Evolutionary conservation across 2,329 filamentous ascomycete genomes (phyloP).

Genomic region (Epicoccum sorghinum): DNA sequence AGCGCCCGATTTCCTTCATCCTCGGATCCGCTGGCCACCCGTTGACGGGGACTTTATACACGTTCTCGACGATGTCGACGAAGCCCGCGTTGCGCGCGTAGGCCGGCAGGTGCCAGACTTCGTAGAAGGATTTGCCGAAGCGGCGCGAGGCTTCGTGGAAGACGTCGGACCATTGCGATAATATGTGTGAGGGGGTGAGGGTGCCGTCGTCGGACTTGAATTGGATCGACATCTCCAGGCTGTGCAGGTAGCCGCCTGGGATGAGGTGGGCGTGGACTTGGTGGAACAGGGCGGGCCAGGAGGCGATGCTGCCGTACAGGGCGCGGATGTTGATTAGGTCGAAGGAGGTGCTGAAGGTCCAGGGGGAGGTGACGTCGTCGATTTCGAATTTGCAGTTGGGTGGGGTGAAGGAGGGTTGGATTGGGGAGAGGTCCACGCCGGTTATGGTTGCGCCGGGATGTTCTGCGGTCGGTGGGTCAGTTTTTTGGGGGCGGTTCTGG

Average conservation of each 20-base stretch:
- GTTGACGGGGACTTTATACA: slow-evolving; percentile 40
- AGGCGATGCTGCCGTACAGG: slow-evolving; percentile 51
- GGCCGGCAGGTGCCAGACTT: slow-evolving; percentile 32
- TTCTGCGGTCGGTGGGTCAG: slow-evolving; percentile 13
- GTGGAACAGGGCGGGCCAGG: slow-evolving; percentile 50
- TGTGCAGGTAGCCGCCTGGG: slow-evolving; percentile 50
- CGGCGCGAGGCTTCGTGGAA: slow-evolving; percentile 32
- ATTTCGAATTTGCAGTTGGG: slow-evolving; percentile 54
- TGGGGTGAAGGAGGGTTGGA: slow-evolving; percentile 53
- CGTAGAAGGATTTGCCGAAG: slow-evolving; percentile 36
- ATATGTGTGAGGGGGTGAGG: slow-evolving; percentile 36
- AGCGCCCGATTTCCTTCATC: slow-evolving; percentile 42
- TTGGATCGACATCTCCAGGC: slow-evolving; percentile 50
- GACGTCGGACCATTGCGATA: slow-evolving; percentile 32
- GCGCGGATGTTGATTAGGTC: slow-evolving; percentile 54
- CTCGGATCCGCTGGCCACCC: slow-evolving; percentile 36
- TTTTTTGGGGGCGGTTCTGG: neutral
- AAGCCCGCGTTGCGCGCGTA: slow-evolving; percentile 38
- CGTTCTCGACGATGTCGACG: slow-evolving; percentile 30
- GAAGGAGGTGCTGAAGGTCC: slow-evolving; percentile 43
- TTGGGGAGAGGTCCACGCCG: slow-evolving; percentile 55
- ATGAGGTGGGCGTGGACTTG: slow-evolving; percentile 34
- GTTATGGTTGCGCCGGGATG: slow-evolving; percentile 47
- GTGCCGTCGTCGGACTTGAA: slow-evolving; percentile 49
- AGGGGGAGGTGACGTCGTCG: slow-evolving; percentile 50